Conservation (phyloP, 1,284 basidiomycete species). For the Bondarzewia mesenterica region DNA sequence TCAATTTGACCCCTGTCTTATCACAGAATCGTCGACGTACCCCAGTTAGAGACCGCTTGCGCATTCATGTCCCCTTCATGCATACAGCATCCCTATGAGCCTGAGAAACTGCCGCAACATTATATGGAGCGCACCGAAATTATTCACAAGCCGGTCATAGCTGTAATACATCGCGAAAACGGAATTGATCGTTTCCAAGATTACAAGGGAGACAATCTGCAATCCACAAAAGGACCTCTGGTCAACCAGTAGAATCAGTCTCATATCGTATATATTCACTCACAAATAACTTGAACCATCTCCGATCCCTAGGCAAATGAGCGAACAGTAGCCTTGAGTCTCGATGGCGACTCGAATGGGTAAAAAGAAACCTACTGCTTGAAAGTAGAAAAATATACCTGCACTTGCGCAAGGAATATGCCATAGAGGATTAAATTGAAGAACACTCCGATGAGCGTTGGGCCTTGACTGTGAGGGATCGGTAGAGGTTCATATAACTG, state of each 20-base stretch:
- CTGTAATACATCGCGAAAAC: background rate
- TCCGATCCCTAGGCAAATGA: background rate
- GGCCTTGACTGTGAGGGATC: background rate
- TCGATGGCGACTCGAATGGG: background rate
- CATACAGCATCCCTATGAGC: background rate
- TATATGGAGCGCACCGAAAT: background rate
- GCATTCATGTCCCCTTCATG: background rate
- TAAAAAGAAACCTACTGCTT: background rate
- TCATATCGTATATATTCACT: background rate
- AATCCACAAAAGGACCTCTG: background rate
- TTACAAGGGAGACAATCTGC: background rate
- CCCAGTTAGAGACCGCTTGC: background rate
- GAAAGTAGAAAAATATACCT: background rate
- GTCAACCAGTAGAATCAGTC: background rate
- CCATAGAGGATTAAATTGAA: slow-evolving; percentile 2
- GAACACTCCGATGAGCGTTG: slow-evolving; percentile 1
- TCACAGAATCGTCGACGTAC: background rate
- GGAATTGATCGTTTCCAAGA: background rate
- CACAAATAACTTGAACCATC: background rate
- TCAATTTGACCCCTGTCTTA: background rate
- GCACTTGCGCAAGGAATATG: background rate
- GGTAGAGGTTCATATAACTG: background rate
- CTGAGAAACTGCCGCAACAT: background rate
- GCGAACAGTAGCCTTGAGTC: background rate
- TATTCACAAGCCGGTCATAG: background rate